Evolutionary conservation across 1,284 basidiomycete species (phyloP), one percentile per base, ranked within the genome.

Genomic region (Ustilago bromivora): DNA sequence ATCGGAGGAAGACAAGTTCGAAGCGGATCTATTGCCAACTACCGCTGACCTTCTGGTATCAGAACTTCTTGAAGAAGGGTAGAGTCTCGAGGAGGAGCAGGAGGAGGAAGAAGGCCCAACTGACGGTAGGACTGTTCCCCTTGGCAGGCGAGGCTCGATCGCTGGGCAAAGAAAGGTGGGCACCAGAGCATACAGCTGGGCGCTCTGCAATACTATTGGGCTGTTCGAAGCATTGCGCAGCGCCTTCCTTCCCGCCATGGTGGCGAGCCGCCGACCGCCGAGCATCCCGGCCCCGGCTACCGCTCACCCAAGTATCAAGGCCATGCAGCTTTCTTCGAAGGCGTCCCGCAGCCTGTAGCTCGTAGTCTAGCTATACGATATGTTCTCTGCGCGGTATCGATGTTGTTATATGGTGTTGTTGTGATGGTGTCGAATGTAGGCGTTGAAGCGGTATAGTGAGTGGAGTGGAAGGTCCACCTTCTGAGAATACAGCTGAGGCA

Each of bases 231-330:
- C 51, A 40, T 19, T n/a, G 0, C 19, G 23, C n/a, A 73, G 28
- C 36, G 51, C 58, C 19, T 61, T 12, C 11, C 43, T 38, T 19
- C 65, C 54, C 4, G 58, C 65, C 36, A 55, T 56, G 41, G 58
- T 58, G 61, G 61, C 65, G 51, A 65, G 12, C 51, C 55, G 49
- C 49, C 66, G 52, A 56, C 61, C 71, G 58, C 61, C 66, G 57
- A 73, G 61, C 71, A 73, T 73, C 57, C 52, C 61, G 59, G 61
- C 62, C 55, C 34, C 61, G 55, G 58, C 66, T 65, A 67, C 71
- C 62, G 61, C 65, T 52, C 17, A 23, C 11, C 49, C 43, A 4
- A 57, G 28, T 49, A 52, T 49, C 51, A 46, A 60, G 51, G 36
- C n/a, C 71, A 73, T 73, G 71, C 66, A 65, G 61, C 32, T 47